Conservation (phyloP, 2,329 filamentous ascomycete species). For the Ceratocystis cubensis region DNA sequence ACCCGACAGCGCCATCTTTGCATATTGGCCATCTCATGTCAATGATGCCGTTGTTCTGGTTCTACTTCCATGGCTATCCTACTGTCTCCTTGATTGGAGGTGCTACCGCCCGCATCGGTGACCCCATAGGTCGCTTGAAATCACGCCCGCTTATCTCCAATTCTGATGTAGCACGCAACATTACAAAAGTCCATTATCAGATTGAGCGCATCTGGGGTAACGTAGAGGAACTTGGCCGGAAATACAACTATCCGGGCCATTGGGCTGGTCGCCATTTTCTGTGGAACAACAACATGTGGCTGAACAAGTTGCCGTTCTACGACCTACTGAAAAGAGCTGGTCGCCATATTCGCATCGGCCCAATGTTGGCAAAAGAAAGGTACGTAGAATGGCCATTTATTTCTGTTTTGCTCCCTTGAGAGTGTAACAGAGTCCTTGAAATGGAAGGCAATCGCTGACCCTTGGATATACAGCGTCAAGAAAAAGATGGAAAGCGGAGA, state of each 20-base stretch:
- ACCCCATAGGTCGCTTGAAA: constrained; percentile 58
- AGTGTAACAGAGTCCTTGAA: neutral
- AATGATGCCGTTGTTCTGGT: constrained; percentile 73
- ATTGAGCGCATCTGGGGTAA: constrained; percentile 61
- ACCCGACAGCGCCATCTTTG: constrained; percentile 67
- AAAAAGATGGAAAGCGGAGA: constrained; percentile 71
- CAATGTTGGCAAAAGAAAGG: constrained; percentile 83
- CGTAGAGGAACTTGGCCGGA: constrained; percentile 51
- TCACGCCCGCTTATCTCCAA: constrained; percentile 44
- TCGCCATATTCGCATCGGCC: constrained; percentile 59
- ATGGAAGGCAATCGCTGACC: constrained; percentile 23
- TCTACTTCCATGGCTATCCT: constrained; percentile 63
- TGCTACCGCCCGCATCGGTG: constrained; percentile 65
- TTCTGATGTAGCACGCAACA: constrained; percentile 47
- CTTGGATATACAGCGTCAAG: constrained; percentile 45
- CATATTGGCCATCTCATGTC: constrained; percentile 72
- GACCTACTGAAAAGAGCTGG: constrained; percentile 68
- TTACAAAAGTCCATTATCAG: constrained; percentile 56
- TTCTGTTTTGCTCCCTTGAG: neutral
- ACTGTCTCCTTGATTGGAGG: constrained; percentile 58
- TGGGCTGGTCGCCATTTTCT: constrained; percentile 56
- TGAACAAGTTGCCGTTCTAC: constrained; percentile 56
- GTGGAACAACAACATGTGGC: constrained; percentile 76
- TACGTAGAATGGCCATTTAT: constrained; percentile 35
- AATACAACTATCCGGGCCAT: constrained; percentile 50